Evolutionary conservation across 2,329 filamentous ascomycete genomes (phyloP), one percentile per base, ranked within the genome.

Genomic region (Paraphoma sp.): DNA sequence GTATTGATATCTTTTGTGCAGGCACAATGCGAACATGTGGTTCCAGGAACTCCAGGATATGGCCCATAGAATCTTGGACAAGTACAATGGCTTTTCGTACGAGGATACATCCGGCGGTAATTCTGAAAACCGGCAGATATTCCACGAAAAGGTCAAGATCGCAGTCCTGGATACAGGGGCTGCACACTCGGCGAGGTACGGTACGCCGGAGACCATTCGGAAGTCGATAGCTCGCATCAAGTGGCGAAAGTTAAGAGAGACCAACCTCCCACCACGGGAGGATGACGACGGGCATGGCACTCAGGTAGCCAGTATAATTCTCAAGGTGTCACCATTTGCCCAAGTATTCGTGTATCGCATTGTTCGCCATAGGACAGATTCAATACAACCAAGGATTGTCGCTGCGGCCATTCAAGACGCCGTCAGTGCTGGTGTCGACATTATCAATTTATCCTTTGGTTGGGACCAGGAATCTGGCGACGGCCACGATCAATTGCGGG

Each of bases 381-480:
- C 29, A 1, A 48, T 62, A n/a, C 7, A 52, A 7, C 44, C 18
- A 1, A 18, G 47, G 6, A 10, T 49, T 28, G 59, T 60, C 0
- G 52, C 46, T n/a, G 52, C 53, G 4, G 59, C 59, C 18, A 45
- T 64, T 2, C n/a, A 23, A 1, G 54, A 64, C 42, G 62, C 62
- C 12, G 51, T 64, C 10, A 45, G 54, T 36, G 50, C 49, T 40
- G 54, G 58, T 14, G 55, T 63, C 2, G 60, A 64, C 9, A 59
- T 64, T 11, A 48, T 64, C 6, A 63, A 52, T 30, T 59, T 64
- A 50, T 53, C 45, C 17, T 51, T 64, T 14, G 60, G 60, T 3
- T 61, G 54, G 59, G 40, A 42, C n/a, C 40, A 42, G 8, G 40
- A 42, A 16, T 42, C n/a, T 7, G 40, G 40, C 16, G 40, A 42